Evolutionary conservation across 306 rosid genomes (phyloP), one percentile per base, ranked within the genome.

Genomic region (Purshia tridentata): DNA sequence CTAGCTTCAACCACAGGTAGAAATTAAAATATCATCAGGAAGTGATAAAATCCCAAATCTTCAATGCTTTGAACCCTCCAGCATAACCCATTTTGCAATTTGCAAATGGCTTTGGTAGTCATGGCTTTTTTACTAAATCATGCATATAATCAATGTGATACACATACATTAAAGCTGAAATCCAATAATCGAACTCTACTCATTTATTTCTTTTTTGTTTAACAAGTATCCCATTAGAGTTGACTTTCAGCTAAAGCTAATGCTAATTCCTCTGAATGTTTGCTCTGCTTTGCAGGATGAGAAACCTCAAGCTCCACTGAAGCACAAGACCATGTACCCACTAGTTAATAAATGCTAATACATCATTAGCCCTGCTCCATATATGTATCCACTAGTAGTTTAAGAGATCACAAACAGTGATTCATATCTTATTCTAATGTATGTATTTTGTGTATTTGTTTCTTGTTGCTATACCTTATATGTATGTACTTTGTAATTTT

Each of bases 241-340:
- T 56, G 45, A 40, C 40, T 2, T 48, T 65, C 10, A 8, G 40
- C 54, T 56, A 74, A 39, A 11, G 46, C 48, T 51, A 76, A 44
- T 16, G 60, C 70, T 74, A 41, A 74, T n/a, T 15, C 29, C 49
- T n/a, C 1, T 64, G 45, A 20, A 8, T 37, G 35, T 70, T 19
- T 77, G 48, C 11, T 77, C 40, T 73, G n/a, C n/a, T 77, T 69
- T 82, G 76, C 91, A 94, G 98, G 92, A 49, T 85, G 78, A 88
- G 84, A 82, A 84, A 85, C 82, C 19, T 89, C 81, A 91, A 73
- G 71, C 88, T 88, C 73, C 77, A 84, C 58, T 91, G 86, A 88
- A 77, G 46, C 10, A 57, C 8, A 49, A 68, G 12, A 67, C 50
- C 8, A 49, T 10, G 16, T 49, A 35, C 10, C 45, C 4, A 57